Percentiles rank a stretch among this genome's conserved stretches.
Evolutionary conservation across 2,329 filamentous ascomycete genomes (phyloP).

Genomic region (Dactylellina sp.): DNA sequence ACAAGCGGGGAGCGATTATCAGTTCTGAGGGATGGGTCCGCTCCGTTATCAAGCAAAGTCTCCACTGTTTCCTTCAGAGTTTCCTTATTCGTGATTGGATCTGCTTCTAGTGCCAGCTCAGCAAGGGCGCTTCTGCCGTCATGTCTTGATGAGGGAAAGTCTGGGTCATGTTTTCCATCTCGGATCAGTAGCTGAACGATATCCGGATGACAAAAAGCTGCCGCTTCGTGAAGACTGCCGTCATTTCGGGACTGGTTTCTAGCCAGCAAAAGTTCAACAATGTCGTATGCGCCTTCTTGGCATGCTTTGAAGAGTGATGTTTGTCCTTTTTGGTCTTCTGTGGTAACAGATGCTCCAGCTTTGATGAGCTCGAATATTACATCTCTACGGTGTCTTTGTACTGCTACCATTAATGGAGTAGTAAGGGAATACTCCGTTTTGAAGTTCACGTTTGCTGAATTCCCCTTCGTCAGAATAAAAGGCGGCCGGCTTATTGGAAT

Average conservation of each 20-base stretch:
- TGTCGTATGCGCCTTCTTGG: constrained; percentile 46
- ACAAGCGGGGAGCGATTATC: constrained; percentile 41
- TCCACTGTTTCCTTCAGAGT: constrained; percentile 46
- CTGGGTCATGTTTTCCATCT: constrained; percentile 44
- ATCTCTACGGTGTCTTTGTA: constrained; percentile 43
- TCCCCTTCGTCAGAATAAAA: not conserved
- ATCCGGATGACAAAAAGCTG: constrained; percentile 36
- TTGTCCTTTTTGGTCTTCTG: constrained; percentile 54
- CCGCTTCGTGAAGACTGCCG: constrained; percentile 51
- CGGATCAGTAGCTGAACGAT: constrained; percentile 38
- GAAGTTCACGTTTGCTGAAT: constrained; percentile 48
- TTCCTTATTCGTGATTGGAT: constrained; percentile 39
- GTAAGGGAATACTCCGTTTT: constrained; percentile 49
- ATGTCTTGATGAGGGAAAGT: constrained; percentile 49
- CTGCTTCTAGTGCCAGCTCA: constrained; percentile 39
- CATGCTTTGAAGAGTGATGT: constrained; percentile 47
- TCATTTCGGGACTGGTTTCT: constrained; percentile 43
- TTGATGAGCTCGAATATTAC: constrained; percentile 53
- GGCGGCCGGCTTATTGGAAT: not conserved
- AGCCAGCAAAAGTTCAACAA: constrained; percentile 39
- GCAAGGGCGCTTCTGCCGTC: constrained; percentile 38
- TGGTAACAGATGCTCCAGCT: constrained; percentile 39
- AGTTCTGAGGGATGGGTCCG: constrained; percentile 35
- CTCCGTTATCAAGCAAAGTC: constrained; percentile 27
- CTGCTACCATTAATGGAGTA: constrained; percentile 51